These are phyloP conservation scores for Alternaria atra DNA, from an alignment of 2,329 filamentous ascomycete genomes.

Conservation along the genomic window DNA sequence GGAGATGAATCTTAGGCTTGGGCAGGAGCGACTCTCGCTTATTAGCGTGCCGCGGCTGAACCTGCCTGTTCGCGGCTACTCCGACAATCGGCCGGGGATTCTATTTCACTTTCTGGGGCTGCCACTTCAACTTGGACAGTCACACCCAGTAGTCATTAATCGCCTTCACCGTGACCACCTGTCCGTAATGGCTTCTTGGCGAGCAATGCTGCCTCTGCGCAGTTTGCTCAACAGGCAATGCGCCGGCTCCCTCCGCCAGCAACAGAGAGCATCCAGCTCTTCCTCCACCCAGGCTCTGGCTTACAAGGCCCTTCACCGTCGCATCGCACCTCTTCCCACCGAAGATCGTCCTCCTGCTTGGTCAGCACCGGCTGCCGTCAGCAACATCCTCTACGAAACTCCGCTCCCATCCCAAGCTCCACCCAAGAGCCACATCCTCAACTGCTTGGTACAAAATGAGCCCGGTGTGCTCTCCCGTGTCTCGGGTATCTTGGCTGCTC, in stretches of 20 bases:
- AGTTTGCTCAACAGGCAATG: slow-evolving; percentile 41
- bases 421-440: slow-evolving; percentile 93
- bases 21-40: slow-evolving; percentile 15
- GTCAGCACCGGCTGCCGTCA: slow-evolving; percentile 89
- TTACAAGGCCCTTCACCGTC: slow-evolving; percentile 95
- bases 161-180: slow-evolving; percentile 23
- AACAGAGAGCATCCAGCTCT: slow-evolving; percentile 53
- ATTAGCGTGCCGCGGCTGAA: slow-evolving; percentile 18
- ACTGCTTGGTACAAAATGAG: slow-evolving; percentile 99
- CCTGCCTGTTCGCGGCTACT: slow-evolving; percentile 9
- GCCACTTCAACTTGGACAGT: neutral
- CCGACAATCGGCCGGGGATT: slow-evolving; percentile 19
- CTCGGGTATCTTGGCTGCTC: slow-evolving; percentile 92
- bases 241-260: slow-evolving; percentile 38
- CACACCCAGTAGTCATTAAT: slow-evolving; percentile 13
- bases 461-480: slow-evolving; percentile 96
- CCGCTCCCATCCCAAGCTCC: slow-evolving; percentile 83
- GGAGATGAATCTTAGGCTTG: slow-evolving; percentile 4
- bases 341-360: slow-evolving; percentile 82
- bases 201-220: slow-evolving; percentile 52
- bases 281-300: slow-evolving; percentile 92
- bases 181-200: slow-evolving; percentile 54
- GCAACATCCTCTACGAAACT: slow-evolving; percentile 98
- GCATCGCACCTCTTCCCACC: slow-evolving; percentile 83
- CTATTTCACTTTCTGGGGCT: slow-evolving; percentile 21